Evolutionary conservation across 306 rosid genomes (phyloP), one percentile per base, ranked within the genome.

Genomic region (Inga laurina): DNA sequence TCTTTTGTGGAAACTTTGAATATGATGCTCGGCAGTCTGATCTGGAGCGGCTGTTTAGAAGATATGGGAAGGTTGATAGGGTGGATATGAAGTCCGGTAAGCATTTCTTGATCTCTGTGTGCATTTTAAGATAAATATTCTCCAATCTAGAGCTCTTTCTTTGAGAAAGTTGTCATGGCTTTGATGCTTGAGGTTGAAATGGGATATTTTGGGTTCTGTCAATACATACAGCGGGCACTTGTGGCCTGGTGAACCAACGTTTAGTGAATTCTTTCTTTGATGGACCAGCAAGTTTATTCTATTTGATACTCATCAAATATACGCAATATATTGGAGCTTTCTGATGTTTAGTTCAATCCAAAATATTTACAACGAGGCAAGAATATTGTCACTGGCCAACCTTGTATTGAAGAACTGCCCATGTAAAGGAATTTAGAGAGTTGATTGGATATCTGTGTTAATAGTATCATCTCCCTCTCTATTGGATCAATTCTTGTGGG

Each of bases 1-100:
- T 97, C 46, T 97, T 97, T 89, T 92, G 97, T 75, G 99, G 98
- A 66, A 94, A 97, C 84, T 94, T 97, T 75, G 98, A 94, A 82
- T 90, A 92, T 85, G 97, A 97, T 69, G 94, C 95, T 44, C 90
- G 97, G 68, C 97, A 91, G 87, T 88, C 94, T n/a, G 99, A 97
- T 75, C 84, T 97, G 91, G 98, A 97, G 86, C 88, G 97, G 77
- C 98, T 97, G 78, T 97, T 97, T 81, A 87, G 88, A 82, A 87
- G 93, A 89, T 97, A 97, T 78, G 99, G 99, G 78, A 94, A 89
- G 88, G 98, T 97, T 86, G 99, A 97, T 81, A 88, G 98, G 88
- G 99, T 97, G 87, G 99, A 97, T 90, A 94, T 97, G 98, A 97
- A 97, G 89, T 91, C 99, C 81, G 99, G 99, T 97, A 87, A 92